Conservation (phyloP, 2,329 filamentous ascomycete species). For the Neoascochyta sp. region DNA sequence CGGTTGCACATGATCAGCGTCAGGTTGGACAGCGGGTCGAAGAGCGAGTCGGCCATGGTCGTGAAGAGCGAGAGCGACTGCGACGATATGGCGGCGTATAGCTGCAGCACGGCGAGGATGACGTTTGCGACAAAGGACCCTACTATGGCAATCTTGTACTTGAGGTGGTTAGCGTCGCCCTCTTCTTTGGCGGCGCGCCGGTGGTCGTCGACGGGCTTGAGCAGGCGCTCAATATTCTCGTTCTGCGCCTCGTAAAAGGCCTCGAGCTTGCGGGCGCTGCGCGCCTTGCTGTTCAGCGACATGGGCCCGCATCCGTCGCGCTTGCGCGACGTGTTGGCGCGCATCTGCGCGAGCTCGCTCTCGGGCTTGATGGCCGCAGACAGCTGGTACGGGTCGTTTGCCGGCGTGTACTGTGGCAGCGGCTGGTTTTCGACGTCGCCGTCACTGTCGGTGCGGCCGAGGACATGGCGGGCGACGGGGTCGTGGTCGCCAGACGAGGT, state of each 20-base stretch:
- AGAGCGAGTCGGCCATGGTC: constrained; percentile 93
- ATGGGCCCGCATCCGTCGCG: constrained; percentile 54
- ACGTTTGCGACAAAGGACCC: constrained; percentile 76
- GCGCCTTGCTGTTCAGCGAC: constrained; percentile 41
- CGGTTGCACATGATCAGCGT: constrained; percentile 83
- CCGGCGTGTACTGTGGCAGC: constrained; percentile 56
- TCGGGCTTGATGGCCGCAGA: constrained; percentile 72
- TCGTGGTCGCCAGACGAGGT: constrained; percentile 28
- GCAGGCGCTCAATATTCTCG: constrained; percentile 83
- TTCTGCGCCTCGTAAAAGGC: constrained; percentile 90
- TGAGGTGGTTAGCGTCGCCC: constrained; percentile 74
- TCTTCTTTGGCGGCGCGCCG: constrained; percentile 75
- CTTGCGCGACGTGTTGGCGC: constrained; percentile 76
- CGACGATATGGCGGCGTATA: constrained; percentile 83
- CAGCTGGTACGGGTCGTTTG: constrained; percentile 79
- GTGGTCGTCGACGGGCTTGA: constrained; percentile 93
- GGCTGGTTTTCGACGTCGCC: constrained; percentile 46
- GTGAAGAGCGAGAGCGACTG: constrained; percentile 94
- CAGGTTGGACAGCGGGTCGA: constrained; percentile 86
- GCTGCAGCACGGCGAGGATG: constrained; percentile 71
- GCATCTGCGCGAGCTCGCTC: constrained; percentile 71
- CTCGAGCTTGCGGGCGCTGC: constrained; percentile 58
- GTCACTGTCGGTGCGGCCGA: constrained; percentile 15
- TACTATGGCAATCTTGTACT: constrained; percentile 65
- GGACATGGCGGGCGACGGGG: constrained; percentile 36